phyloP scores from a whole-genome alignment of 805 yeast genomes.

The Zygosaccharomyces rouxii region DNA sequence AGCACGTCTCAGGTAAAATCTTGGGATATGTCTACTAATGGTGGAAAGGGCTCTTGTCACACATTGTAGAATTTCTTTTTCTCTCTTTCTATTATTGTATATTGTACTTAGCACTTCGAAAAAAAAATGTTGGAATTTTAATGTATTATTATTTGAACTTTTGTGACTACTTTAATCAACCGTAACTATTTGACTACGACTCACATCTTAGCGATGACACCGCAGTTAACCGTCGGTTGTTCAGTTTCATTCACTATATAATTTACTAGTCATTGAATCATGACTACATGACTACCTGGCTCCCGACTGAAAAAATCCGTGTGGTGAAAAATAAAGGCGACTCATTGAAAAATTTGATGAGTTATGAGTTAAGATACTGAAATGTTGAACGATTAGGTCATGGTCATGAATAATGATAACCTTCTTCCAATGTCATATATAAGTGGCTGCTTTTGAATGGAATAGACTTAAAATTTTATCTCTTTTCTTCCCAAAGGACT shows the following conservation, averaged over 20 bases:
- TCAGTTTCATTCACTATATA: not conserved
- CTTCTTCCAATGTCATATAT: not conserved
- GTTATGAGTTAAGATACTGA: not conserved
- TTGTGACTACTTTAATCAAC: no score
- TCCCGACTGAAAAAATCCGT: not conserved
- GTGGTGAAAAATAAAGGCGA: not conserved
- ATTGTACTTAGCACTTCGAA: not conserved
- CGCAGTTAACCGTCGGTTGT: not conserved
- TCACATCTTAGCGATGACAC: no score
- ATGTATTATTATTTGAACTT: no score
- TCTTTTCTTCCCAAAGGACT: not conserved
- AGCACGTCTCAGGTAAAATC: conserved; percentile 98
- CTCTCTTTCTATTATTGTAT: not conserved
- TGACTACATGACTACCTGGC: conserved; percentile 4
- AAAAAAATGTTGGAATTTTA: not conserved
- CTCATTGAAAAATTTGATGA: conserved; percentile 2
- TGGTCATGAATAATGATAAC: conserved; percentile 10
- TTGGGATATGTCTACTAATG: conserved; percentile 93
- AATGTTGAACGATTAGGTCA: conserved; percentile 9
- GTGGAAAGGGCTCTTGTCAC: not conserved
- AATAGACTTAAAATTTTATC: not conserved
- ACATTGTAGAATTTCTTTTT: not conserved
- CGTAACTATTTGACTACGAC: not conserved
- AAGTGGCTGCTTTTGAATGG: not conserved
- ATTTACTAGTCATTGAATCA: conserved; percentile 2